Conservation (phyloP, 1,284 basidiomycete genomes). For the Ceraceosorus guamensis region DNA sequence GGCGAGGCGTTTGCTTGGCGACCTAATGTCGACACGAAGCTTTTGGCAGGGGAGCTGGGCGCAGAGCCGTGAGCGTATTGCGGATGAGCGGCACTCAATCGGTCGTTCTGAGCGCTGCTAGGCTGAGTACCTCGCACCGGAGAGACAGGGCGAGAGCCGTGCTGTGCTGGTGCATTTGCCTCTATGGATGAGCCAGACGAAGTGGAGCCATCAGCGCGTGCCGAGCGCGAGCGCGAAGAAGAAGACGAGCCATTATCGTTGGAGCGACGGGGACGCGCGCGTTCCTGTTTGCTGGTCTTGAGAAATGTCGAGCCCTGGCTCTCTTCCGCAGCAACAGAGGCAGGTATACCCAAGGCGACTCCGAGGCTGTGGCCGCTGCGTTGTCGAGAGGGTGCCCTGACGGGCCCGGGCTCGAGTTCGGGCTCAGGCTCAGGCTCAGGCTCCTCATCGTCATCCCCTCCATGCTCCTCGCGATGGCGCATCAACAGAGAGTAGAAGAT, state of each 20-base stretch:
- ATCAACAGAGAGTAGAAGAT: slow-evolving; percentile 46
- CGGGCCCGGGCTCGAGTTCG: slow-evolving; percentile 4
- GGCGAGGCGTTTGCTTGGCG: neutral
- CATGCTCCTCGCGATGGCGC: slow-evolving; percentile 43
- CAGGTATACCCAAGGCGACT: slow-evolving; percentile 9
- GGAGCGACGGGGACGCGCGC: neutral
- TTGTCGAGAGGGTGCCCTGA: neutral
- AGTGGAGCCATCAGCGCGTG: neutral
- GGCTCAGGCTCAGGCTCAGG: slow-evolving; percentile 27
- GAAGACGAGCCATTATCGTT: neutral
- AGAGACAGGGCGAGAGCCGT: too few relatives aligned
- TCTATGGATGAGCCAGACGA: neutral
- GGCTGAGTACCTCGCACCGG: too few relatives aligned
- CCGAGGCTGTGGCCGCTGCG: slow-evolving; percentile 11
- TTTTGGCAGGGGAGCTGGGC: neutral
- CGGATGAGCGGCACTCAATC: too few relatives aligned
- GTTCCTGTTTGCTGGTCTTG: too few relatives aligned
- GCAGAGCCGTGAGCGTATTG: too few relatives aligned
- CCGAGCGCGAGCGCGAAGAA: neutral
- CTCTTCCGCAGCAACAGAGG: too few relatives aligned
- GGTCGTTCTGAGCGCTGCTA: too few relatives aligned
- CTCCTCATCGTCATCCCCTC: slow-evolving; percentile 42
- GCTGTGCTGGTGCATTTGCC: too few relatives aligned
- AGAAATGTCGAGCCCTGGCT: too few relatives aligned
- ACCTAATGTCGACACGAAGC: neutral